A percentile compares a stretch with the other conserved stretches of the same genome.
Evolutionary conservation across 371 early-diverging fungal genomes (phyloP).

Genomic region (Mucor indicus): DNA sequence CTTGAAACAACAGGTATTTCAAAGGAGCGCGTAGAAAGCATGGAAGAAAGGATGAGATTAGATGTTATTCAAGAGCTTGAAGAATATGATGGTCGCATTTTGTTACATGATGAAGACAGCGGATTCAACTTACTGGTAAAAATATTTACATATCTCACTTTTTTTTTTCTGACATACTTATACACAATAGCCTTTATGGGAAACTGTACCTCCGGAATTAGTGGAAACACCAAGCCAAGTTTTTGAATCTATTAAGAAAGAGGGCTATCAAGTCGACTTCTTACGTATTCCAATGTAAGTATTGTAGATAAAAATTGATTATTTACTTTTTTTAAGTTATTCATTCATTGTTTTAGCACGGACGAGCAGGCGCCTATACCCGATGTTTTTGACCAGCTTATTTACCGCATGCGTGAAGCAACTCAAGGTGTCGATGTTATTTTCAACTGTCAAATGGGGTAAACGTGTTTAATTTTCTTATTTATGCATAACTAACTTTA

Average conservation of each 20-base stretch:
- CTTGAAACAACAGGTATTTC: slow-evolving; percentile 65
- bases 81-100: slow-evolving; percentile 46
- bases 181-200: slow-evolving; percentile 55
- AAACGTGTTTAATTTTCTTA: neutral
- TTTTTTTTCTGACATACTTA: slow-evolving; percentile 1
- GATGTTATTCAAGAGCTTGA: slow-evolving; percentile 55
- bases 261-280: slow-evolving; percentile 59
- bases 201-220: slow-evolving; percentile 43
- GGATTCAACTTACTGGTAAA: slow-evolving; percentile 48
- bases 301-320: neutral
- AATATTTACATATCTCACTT: too few relatives aligned
- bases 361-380: slow-evolving; percentile 79
- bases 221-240: slow-evolving; percentile 59
- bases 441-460: slow-evolving; percentile 82
- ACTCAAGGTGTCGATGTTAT: slow-evolving; percentile 44
- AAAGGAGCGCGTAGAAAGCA: slow-evolving; percentile 58
- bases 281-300: slow-evolving; percentile 62
- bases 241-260: slow-evolving; percentile 39
- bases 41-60: slow-evolving; percentile 59
- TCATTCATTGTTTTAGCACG: slow-evolving; percentile 34
- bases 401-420: slow-evolving; percentile 43
- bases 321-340: neutral
- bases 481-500: neutral
- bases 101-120: slow-evolving; percentile 59
- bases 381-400: slow-evolving; percentile 63